Base-by-base conservation (phyloP, 2,329 filamentous ascomycete genomes). In the Colletotrichum destructivum region DNA sequence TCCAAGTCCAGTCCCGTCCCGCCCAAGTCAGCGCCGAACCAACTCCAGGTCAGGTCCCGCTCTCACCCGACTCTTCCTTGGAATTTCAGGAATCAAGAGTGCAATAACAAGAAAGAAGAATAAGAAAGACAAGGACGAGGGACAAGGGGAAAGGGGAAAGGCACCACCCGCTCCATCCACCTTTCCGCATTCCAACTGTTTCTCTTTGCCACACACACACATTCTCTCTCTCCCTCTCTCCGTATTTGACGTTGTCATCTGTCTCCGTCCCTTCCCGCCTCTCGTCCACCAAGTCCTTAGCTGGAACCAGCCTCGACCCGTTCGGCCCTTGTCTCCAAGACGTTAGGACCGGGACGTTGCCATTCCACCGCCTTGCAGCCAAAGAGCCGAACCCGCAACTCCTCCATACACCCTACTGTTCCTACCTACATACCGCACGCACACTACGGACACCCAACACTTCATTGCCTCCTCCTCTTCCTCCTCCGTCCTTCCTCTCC, bases 11-110 rank as follows among this genome's bases (percentile, higher is more conserved):
- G 26, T n/a, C 54, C 54, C 18, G 31, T 35, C 31, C 31, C 21
- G 47, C 26, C 61, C 46, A 35, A 61, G 61, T 35, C 56, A 57
- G 35, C 35, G 21, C 54, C 59, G 52, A 44, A 63, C 42, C 65
- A 52, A 18, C 52, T 44, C 18, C 26, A 23, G 40, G 65, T 69
- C 54, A 9, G 31, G 31, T 35, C 31, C 59, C 69, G 54, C 69
- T 49, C 59, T 52, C 52, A 69, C 54, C 59, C 69, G 59, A 59
- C 65, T 55, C 65, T 55, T 71, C 44, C 59, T 63, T 59, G 57
- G 26, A 44, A 26, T 63, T 23, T 21, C 47, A 40, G 23, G 8
- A 31, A 35, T 23, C 15, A n/a, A 16, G 35, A 35, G 38, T 13
- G 2, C 47, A 54, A n/a, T n/a, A 44, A 51, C 9, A 23, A 52